These are phyloP conservation scores for Populus pruinosa DNA, from an alignment of 345 rosid species.

Conservation along the genomic window DNA sequence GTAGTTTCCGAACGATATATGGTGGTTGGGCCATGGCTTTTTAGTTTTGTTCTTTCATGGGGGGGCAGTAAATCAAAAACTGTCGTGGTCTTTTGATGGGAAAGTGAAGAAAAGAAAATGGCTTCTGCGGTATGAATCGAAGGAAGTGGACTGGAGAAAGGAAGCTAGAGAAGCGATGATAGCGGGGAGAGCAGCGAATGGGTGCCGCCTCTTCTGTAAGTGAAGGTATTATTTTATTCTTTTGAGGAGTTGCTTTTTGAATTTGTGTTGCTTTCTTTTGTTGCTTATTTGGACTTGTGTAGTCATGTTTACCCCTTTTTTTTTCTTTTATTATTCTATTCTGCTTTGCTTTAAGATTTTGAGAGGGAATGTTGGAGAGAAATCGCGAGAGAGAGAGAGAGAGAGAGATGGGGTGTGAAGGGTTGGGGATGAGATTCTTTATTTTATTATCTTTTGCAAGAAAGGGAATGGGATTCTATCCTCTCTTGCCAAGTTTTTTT, in stretches of 20 bases:
- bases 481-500: slow-evolving; percentile 41
- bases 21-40: slow-evolving; percentile 34
- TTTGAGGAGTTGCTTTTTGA: slow-evolving; percentile 3
- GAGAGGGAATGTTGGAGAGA: neutral
- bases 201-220: slow-evolving; percentile 29
- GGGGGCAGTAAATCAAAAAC: neutral
- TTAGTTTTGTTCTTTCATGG: neutral
- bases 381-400: neutral
- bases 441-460: neutral
- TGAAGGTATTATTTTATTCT: neutral
- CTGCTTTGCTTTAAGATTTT: neutral
- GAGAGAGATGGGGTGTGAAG: neutral
- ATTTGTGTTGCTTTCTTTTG: neutral
- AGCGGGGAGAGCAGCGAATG: neutral
- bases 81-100: neutral
- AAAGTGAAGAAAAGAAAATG: neutral
- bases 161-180: neutral
- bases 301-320: neutral
- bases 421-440: slow-evolving; percentile 5
- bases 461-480: slow-evolving; percentile 55
- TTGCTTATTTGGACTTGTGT: neutral
- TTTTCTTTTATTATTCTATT: neutral
- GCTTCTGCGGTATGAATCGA: neutral
- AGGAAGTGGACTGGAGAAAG: neutral
- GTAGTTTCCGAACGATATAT: slow-evolving; percentile 44